phyloP scores from a whole-genome alignment of 495 filamentous ascomycete species.

The Penicillium coprophilum region DNA sequence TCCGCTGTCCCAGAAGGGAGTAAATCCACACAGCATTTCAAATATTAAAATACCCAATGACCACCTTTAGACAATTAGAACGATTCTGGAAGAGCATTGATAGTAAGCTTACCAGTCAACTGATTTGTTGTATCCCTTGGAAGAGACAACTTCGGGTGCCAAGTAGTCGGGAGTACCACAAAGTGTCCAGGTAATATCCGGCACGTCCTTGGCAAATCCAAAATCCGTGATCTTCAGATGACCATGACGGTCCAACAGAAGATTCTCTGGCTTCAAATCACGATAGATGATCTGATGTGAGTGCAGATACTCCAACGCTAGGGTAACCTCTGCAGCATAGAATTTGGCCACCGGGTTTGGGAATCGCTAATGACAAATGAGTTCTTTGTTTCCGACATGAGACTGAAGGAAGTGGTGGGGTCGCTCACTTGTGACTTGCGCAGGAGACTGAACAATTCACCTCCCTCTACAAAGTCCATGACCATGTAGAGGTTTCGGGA shows the following conservation, averaged over 20 bases:
- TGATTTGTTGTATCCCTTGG: constrained; percentile 98
- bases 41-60: constrained; percentile 97
- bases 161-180: constrained; percentile 99
- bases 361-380: constrained; percentile 66
- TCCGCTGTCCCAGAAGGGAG: constrained; percentile 96
- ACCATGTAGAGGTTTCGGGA: constrained; percentile 97
- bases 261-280: constrained; percentile 94
- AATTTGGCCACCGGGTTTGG: constrained; percentile 99
- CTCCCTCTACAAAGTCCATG: constrained; percentile 99
- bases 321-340: constrained; percentile 95
- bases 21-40: constrained; percentile 99
- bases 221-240: constrained; percentile 99
- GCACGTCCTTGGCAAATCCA: constrained; percentile 96
- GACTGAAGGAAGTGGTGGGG: background rate
- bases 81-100: background rate
- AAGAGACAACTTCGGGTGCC: constrained; percentile 93
- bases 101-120: constrained; percentile 81
- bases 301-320: constrained; percentile 96
- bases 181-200: constrained; percentile 98
- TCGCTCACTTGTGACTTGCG: constrained; percentile 89
- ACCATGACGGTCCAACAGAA: constrained; percentile 92
- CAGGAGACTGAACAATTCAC: constrained; percentile 92
- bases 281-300: constrained; percentile 93
- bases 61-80: constrained; percentile 69
- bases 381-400: background rate